phyloP scores from a whole-genome alignment of 2,329 filamentous ascomycete genomes.

The Phialocephala subalpina region DNA sequence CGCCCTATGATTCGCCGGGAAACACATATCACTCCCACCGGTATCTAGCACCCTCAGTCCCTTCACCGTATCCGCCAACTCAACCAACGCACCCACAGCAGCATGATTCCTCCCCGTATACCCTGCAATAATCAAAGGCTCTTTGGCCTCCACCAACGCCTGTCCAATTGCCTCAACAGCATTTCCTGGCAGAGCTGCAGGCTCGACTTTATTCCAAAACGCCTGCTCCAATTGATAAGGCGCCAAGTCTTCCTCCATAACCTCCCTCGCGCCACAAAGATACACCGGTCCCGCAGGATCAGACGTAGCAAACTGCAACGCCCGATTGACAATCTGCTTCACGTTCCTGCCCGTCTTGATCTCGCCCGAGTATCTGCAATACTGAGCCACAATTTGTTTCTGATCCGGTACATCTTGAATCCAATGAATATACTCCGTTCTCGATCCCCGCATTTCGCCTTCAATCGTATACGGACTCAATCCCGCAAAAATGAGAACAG shows the following conservation, averaged over 20 bases:
- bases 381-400: slow-evolving; percentile 75
- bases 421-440: slow-evolving; percentile 83
- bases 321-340: slow-evolving; percentile 78
- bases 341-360: slow-evolving; percentile 77
- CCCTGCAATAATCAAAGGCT: slow-evolving; percentile 75
- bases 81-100: slow-evolving; percentile 67
- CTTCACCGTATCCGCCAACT: slow-evolving; percentile 72
- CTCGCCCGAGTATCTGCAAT: slow-evolving; percentile 75
- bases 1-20: slow-evolving; percentile 73
- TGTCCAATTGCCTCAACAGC: slow-evolving; percentile 68
- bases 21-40: slow-evolving; percentile 83
- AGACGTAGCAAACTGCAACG: slow-evolving; percentile 74
- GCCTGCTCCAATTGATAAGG: slow-evolving; percentile 64
- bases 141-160: slow-evolving; percentile 64
- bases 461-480: slow-evolving; percentile 77
- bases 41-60: slow-evolving; percentile 78
- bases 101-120: slow-evolving; percentile 75
- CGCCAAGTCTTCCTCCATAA: slow-evolving; percentile 75
- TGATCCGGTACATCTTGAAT: slow-evolving; percentile 81
- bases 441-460: slow-evolving; percentile 72
- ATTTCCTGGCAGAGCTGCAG: slow-evolving; percentile 60
- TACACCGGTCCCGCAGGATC: slow-evolving; percentile 76
- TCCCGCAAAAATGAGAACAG: slow-evolving; percentile 76
- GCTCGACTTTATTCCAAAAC: slow-evolving; percentile 67
- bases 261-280: slow-evolving; percentile 70